Conservation (phyloP, 805 yeast genomes). For the Hanseniaspora occidentalis region DNA sequence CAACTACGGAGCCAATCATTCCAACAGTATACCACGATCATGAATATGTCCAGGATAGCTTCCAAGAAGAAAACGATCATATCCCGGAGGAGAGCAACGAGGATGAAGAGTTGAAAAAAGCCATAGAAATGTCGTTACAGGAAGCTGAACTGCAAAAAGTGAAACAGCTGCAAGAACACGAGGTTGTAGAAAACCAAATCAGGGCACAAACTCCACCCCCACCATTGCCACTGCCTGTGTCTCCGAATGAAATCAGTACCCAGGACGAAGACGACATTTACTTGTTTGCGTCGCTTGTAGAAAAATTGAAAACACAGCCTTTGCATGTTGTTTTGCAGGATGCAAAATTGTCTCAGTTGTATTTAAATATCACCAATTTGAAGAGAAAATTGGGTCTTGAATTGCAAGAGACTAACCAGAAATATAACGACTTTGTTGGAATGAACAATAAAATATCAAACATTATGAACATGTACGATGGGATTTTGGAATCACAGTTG, state of each 20-base stretch:
- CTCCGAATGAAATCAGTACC: constrained; percentile 30
- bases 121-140: constrained; percentile 79
- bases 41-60: constrained; percentile 5
- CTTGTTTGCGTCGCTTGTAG: constrained; percentile 56
- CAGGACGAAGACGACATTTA: constrained; percentile 60
- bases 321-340: constrained; percentile 27
- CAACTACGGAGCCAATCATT: not conserved
- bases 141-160: constrained; percentile 39
- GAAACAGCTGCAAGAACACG: constrained; percentile 5
- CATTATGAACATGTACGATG: constrained; percentile 65
- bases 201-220: constrained; percentile 4
- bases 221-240: not conserved
- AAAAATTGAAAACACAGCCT: constrained; percentile 36
- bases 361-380: constrained; percentile 43
- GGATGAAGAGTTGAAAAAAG: constrained; percentile 85
- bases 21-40: too few species aligned
- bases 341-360: constrained; percentile 27
- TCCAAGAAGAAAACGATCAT: constrained; percentile 7
- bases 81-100: constrained; percentile 37
- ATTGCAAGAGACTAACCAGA: constrained; percentile 42
- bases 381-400: constrained; percentile 60
- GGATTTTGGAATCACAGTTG: constrained; percentile 47
- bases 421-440: constrained; percentile 54
- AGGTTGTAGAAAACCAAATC: constrained; percentile 1
- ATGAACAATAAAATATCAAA: constrained; percentile 70